These are phyloP conservation scores for Pseudogymnoascus sp. DNA, from an alignment of 2,329 filamentous ascomycete species.

Conservation along the genomic window DNA sequence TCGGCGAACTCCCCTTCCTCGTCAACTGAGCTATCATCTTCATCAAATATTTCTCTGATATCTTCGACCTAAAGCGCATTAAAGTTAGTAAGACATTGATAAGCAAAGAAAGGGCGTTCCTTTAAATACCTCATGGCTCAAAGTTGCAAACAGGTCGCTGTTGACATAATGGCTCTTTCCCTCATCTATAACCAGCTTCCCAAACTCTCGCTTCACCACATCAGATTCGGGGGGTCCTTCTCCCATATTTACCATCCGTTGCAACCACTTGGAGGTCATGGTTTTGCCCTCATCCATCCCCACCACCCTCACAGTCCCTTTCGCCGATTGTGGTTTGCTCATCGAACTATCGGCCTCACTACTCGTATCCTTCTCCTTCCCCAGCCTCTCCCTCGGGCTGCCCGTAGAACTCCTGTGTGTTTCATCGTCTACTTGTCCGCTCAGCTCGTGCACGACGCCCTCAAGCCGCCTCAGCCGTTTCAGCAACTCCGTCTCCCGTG, in stretches of 20 bases:
- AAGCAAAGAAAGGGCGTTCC: neutral
- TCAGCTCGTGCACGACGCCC: conserved; percentile 65
- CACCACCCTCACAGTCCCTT: conserved; percentile 19
- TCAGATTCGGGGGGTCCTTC: conserved; percentile 21
- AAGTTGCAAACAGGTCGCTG: conserved; percentile 64
- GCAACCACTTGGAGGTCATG: conserved; percentile 22
- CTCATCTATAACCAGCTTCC: conserved; percentile 61
- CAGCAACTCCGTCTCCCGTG: conserved; percentile 61
- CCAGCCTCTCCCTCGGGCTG: neutral
- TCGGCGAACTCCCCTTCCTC: conserved; percentile 19
- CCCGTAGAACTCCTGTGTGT: conserved; percentile 15
- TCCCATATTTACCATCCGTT: conserved; percentile 20
- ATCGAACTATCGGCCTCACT: neutral
- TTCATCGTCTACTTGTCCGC: conserved; percentile 46
- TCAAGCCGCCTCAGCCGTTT: conserved; percentile 67
- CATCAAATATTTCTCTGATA: conserved; percentile 26
- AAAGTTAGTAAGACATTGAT: neutral
- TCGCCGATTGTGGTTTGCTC: conserved; percentile 1
- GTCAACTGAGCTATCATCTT: conserved; percentile 18
- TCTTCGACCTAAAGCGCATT: conserved; percentile 19
- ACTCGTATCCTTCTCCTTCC: neutral
- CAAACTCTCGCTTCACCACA: conserved; percentile 47
- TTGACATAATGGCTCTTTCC: conserved; percentile 65
- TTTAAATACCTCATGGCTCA: conserved; percentile 61
- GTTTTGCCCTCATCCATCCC: conserved; percentile 25